Base-by-base conservation (phyloP, 2,329 filamentous ascomycete species). In the Aspergillus fumigatus region DNA sequence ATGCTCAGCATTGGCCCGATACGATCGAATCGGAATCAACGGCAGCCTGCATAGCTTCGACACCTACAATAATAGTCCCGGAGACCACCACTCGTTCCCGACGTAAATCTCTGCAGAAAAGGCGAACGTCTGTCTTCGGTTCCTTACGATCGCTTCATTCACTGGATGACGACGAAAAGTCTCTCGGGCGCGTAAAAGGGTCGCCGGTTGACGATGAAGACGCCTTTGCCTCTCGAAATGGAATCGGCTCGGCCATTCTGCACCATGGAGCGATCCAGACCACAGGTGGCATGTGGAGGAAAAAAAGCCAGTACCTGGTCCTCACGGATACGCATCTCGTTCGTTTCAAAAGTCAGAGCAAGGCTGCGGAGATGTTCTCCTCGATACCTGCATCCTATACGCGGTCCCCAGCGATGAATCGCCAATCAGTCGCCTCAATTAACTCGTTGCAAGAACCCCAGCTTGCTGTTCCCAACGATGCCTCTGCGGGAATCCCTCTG, bases 221-320 rank as follows among this genome's bases (percentile, higher is more conserved):
- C 19, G 78, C 78, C 60, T 65, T 63, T n/a, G 67, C 54, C 59
- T 64, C 62, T 65, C 73, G 67, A 56, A 70, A 70, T 59, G 64
- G 71, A 23, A 69, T 77, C 43, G 77, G 77, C 27, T 70, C 70
- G 48, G 73, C 77, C 29, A 84, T 89, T 21, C 72, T 88, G 40
- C 81, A 86, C 60, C 83, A 88, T 73, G 87, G 87, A 40, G 87
- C 88, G 67, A 84, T 89, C 17, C 86, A 89, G 71, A 88, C 84
- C 11, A 85, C 84, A 50, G 86, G 83, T 55, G 83, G 84, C 58
- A 84, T 89, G 79, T 88, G 89, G 73, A 79, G 86, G 68, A 88
- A 88, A 74, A 88, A 86, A 75, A 87, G 82, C 71, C 86, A 89
- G 69, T 90, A 88, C 65, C 75, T 90, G 54, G 87, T 89, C 14